Evolutionary conservation across 352 stramenopile species (phyloP), one percentile per base, ranked within the genome.

Genomic region (Phytophthora foliorum): DNA sequence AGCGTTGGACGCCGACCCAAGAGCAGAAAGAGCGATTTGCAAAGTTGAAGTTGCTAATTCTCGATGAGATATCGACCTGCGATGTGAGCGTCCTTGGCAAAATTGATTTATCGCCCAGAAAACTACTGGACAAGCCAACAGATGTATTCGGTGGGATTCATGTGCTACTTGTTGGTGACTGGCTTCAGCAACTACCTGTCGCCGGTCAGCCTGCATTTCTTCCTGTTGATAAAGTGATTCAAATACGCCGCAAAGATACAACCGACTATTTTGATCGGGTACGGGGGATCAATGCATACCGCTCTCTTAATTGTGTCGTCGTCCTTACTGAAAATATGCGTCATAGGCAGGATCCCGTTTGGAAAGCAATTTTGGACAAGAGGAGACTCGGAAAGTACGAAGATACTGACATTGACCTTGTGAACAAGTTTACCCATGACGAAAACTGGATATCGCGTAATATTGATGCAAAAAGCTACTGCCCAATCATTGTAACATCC

Each of bases 121-220:
- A 34, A 34, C 29, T 34, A 34, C 29, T 34, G 29, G 9, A 34
- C 42, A 27, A 29, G 24, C 8, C 49, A 42, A 17, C 49, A 16
- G 29, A 27, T 10, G 4, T 17, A 13, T 60, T 50, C 36, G 53
- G 38, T 21, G 53, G 38, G 1, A 17, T 60, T n/a, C 53, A 60
- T 25, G 38, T 50, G 25, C 24, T 60, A 10, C 24, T 51, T 16
- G 53, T 34, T 27, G 53, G 53, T 17, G 53, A 60, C 25, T 60
- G 53, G 53, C 22, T 60, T 6, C 34, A 60, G 22, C 24, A 50
- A 17, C 24, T 51, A 25, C 53, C 53, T 6, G 53, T 60, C 21
- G 36, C 38, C 16, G 38, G 38, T 4, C 38, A 60, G 8, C 24
- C 53, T 13, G 53, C 38, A 27, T 60, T 49, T n/a, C 14, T n/a